These are phyloP conservation scores for Nitzschia palea DNA, from an alignment of 108 stramenopile genomes.

Conservation along the genomic window DNA sequence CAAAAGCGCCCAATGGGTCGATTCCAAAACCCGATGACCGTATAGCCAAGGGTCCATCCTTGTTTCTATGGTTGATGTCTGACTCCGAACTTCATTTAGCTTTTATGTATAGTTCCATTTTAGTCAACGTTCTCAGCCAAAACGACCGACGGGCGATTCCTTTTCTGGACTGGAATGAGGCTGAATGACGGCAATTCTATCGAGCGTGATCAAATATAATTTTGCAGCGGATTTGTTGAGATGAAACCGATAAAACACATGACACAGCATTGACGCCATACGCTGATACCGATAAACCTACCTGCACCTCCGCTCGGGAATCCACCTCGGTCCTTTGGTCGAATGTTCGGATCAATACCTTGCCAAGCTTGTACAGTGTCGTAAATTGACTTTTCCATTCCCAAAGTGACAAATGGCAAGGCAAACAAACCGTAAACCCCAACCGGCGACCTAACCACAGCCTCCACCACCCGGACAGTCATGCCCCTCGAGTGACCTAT, in stretches of 20 bases:
- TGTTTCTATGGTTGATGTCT: too few species aligned
- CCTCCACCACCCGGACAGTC: slow-evolving; percentile 64
- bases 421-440: slow-evolving; percentile 83
- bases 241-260: background rate
- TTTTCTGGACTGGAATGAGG: slow-evolving; percentile 71
- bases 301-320: slow-evolving; percentile 81
- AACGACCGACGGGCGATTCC: background rate
- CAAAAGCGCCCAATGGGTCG: too few species aligned
- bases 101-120: background rate
- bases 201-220: background rate
- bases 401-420: slow-evolving; percentile 76
- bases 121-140: background rate
- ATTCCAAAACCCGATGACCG: too few species aligned
- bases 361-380: slow-evolving; percentile 84
- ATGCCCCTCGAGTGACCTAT: slow-evolving; percentile 73
- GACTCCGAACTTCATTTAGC: background rate
- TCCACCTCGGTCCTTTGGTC: slow-evolving; percentile 73
- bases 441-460: slow-evolving; percentile 66
- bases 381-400: slow-evolving; percentile 86
- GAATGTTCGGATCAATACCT: slow-evolving; percentile 77
- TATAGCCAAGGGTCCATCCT: too few species aligned
- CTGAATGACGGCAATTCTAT: slow-evolving; percentile 71
- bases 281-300: background rate
- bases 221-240: background rate
- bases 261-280: background rate